Conservation (phyloP, 2,329 filamentous ascomycete species). For the Zarea fungicola region DNA sequence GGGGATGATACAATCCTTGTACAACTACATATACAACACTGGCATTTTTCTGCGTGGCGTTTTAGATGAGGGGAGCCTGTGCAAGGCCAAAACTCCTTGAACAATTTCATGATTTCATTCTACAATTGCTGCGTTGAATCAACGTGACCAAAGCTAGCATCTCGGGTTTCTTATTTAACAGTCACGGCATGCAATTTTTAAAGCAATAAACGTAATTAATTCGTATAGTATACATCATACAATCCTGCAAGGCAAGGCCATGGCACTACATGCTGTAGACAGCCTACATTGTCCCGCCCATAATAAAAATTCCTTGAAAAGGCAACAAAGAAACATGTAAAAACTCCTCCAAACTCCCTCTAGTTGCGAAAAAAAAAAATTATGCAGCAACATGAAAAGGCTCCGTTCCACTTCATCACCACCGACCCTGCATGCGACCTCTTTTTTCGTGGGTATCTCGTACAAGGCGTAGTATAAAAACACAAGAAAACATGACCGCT, state of each 20-base stretch:
- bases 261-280: too few relatives aligned
- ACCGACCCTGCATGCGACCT: not conserved
- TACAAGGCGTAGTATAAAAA: slow-evolving; percentile 7
- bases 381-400: not conserved
- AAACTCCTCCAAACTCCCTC: not conserved
- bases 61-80: slow-evolving; percentile 18
- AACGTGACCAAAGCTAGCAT: not conserved
- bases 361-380: too few relatives aligned
- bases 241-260: too few relatives aligned
- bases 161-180: not conserved
- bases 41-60: slow-evolving; percentile 32
- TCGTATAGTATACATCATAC: not conserved
- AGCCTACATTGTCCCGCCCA: not conserved
- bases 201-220: not conserved
- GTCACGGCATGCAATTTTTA: not conserved
- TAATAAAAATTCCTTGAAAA: not conserved
- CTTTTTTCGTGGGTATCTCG: slow-evolving; percentile 9
- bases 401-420: not conserved
- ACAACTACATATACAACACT: slow-evolving; percentile 23
- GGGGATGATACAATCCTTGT: slow-evolving; percentile 18
- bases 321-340: not conserved
- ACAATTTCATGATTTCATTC: slow-evolving; percentile 8
- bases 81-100: not conserved
- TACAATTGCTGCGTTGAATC: not conserved
- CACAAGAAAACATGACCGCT: slow-evolving; percentile 21